These are phyloP conservation scores for Neurospora tetraspora DNA, from an alignment of 495 filamentous ascomycete species.

Conservation along the genomic window DNA sequence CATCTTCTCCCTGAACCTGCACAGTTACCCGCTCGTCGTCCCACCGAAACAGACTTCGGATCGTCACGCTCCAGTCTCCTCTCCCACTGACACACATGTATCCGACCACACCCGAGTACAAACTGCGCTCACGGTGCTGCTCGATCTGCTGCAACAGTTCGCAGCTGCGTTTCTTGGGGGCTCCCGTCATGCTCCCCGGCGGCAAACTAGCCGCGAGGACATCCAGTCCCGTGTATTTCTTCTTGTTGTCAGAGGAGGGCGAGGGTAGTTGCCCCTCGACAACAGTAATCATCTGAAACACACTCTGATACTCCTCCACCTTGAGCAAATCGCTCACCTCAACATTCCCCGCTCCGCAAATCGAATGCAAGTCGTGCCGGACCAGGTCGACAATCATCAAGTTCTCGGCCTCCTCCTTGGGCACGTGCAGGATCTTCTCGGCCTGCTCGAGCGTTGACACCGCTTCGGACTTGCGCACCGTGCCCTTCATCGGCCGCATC, in stretches of 20 bases:
- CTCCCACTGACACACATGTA: constrained; percentile 79
- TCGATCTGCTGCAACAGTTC: constrained; percentile 68
- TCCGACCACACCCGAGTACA: constrained; percentile 84
- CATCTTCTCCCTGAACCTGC: constrained; percentile 5
- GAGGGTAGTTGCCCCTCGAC: constrained; percentile 58
- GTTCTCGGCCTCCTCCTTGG: constrained; percentile 91
- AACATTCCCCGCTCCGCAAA: constrained; percentile 64
- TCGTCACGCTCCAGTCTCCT: constrained; percentile 82
- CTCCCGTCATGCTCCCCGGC: constrained; percentile 91
- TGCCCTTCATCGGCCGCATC: constrained; percentile 90
- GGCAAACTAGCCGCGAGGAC: constrained; percentile 71
- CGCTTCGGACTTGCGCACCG: constrained; percentile 59
- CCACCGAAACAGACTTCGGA: constrained; percentile 66
- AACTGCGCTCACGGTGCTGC: constrained; percentile 48
- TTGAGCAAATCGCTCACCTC: constrained; percentile 56
- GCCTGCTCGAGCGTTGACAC: constrained; percentile 54
- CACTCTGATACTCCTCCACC: constrained; percentile 81
- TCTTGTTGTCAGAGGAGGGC: constrained; percentile 5
- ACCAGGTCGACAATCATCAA: constrained; percentile 97
- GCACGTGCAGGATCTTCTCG: constrained; percentile 54
- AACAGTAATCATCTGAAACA: constrained; percentile 84
- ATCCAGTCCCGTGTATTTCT: constrained; percentile 51
- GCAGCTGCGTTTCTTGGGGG: constrained; percentile 83
- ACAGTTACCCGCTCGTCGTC: constrained; percentile 37
- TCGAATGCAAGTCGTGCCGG: constrained; percentile 77